Evolutionary conservation across 2,329 filamentous ascomycete genomes (phyloP), one percentile per base, ranked within the genome.

Genomic region (Zymoseptoria crescenta): DNA sequence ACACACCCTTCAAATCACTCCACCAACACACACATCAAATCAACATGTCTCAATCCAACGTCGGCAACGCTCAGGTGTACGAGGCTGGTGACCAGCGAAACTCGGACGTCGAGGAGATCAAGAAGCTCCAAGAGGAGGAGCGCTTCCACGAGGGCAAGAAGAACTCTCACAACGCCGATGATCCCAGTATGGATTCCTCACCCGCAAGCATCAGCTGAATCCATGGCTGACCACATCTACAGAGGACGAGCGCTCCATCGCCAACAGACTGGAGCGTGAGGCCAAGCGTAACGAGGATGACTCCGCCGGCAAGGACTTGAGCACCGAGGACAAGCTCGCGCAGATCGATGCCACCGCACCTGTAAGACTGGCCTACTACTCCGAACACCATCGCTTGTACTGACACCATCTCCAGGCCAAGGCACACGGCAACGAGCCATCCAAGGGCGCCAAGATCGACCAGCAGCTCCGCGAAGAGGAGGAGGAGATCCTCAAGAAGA

Each of bases 21-120:
- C 2, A 27, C 2, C 51, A 30, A 27, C 8, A 52, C 51, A 27
- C 20, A 50, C 49, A 21, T 10, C 52, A 21, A 56, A 55, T 49
- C 49, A 56, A 49, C 56, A 56, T 21, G 59, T 58, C 51, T 41
- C 56, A 53, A 56, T 89, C 87, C 59, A 87, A 79, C 71, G 87
- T 93, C 71, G 89, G 89, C 66, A 80, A 78, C 72, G 69, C 75
- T 63, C 73, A 75, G 61, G 76, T 90, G 72, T 92, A 94, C 76
- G 87, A 92, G 76, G 86, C 81, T 59, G 87, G 85, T 59, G 89
- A 94, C 75, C 89, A 73, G 80, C 82, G 83, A 68, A 90, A 85
- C 72, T 72, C 75, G 62, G 81, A 83, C 62, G 56, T 69, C 58
- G 56, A 56, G 55, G 66, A 66, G 60, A 62, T 64, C 41, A 49